Conservation (phyloP, 768 basidiomycete species). For the Suillus cothurnatus region DNA sequence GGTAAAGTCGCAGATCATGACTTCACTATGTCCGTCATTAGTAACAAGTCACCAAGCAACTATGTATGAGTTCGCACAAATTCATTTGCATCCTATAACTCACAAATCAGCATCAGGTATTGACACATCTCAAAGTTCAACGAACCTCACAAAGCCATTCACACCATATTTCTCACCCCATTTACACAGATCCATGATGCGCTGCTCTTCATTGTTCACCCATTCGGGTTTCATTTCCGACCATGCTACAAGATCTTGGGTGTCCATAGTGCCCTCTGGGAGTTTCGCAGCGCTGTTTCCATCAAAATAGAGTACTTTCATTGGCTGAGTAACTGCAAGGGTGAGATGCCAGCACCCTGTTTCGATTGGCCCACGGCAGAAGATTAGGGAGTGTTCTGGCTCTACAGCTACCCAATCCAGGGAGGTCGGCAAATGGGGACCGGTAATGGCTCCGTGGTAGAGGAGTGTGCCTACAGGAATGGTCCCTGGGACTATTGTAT, state of each 20-base stretch:
- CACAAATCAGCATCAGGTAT: neutral
- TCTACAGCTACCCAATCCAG: constrained; percentile 37
- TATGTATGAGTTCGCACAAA: constrained; percentile 38
- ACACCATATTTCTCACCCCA: constrained; percentile 35
- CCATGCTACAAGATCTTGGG: constrained; percentile 40
- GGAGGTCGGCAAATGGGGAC: constrained; percentile 13
- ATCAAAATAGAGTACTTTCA: constrained; percentile 37
- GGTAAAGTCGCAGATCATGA: constrained; percentile 50
- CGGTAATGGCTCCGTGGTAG: constrained; percentile 32
- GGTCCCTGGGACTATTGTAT: constrained; percentile 34
- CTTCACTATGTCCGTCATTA: constrained; percentile 38
- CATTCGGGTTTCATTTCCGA: constrained; percentile 23
- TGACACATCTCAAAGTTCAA: neutral
- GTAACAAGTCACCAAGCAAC: neutral
- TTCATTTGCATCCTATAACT: constrained; percentile 48
- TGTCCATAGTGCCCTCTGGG: constrained; percentile 33
- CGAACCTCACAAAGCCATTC: constrained; percentile 37
- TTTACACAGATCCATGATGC: constrained; percentile 33
- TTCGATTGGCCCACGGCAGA: constrained; percentile 24
- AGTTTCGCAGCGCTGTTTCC: constrained; percentile 33
- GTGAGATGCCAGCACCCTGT: constrained; percentile 33
- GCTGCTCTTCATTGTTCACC: constrained; percentile 21
- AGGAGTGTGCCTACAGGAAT: constrained; percentile 39
- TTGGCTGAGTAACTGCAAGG: constrained; percentile 25
- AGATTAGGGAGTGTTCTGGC: constrained; percentile 40